Evolutionary conservation across 257 asterid genomes (phyloP), one percentile per base, ranked within the genome.

Genomic region (Solanum ossicruentum): DNA sequence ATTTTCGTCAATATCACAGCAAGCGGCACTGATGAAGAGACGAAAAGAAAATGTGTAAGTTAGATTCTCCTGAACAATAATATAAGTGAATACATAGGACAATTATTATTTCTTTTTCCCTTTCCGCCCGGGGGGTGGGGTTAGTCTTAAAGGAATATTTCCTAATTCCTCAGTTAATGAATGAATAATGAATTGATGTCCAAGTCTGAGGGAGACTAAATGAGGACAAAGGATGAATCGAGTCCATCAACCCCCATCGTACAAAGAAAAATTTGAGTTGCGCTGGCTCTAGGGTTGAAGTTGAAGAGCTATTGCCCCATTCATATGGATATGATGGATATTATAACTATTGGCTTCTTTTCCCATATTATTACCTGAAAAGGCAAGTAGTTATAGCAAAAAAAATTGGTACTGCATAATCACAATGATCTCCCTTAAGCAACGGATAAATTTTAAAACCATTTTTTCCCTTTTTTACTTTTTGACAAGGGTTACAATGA

Each of bases 1-100:
- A 86, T 94, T 94, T 92, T 95, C 99, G 92, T 95, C 98, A 93
- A 89, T 92, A 92, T 95, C 99, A 89, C 90, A 89, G 85, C 73
- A 83, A 86, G 84, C 83, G 81, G 87, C 90, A 92, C 99, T 95
- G 86, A 87, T 18, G 49, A 70, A n/a, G 81, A 84, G 6, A 43
- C 63, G 20, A 82, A 80, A 8, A 13, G 16, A 77, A 78, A 73
- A 32, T 2, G 23, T 36, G 41, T 36, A 49, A 75, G 63, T 77
- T 77, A 77, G 45, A 73, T 47, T 20, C 41, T 73, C 81, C 60
- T 73, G 81, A 77, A 77, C 8, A 15, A 47, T 21, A 12, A 51
- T 8, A 12, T 13, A 3, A 15, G 63, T 23, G 23, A 77, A 77
- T 73, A 77, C 32, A 71, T 2, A 51, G 26, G 63, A 23, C 63